phyloP scores from a whole-genome alignment of 495 filamentous ascomycete genomes.

The Achaetomiella virescens region DNA sequence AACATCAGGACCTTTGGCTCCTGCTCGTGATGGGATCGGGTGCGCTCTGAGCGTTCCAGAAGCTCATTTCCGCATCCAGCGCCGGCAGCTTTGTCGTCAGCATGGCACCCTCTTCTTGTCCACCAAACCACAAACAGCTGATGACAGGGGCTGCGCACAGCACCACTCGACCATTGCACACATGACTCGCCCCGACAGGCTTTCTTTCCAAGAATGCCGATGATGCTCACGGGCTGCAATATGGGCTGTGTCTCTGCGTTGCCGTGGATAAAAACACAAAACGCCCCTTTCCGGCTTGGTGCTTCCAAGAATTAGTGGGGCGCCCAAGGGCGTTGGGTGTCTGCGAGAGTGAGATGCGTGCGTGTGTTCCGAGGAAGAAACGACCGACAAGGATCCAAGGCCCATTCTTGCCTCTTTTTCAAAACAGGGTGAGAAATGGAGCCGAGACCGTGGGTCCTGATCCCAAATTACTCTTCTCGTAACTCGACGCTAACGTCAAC shows the following conservation, averaged over 20 bases:
- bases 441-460: neutral
- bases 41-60: neutral
- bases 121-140: neutral
- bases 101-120: neutral
- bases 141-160: neutral
- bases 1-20: neutral
- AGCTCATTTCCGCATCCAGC: neutral
- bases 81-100: slow-evolving; percentile 4
- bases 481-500: no score
- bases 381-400: neutral
- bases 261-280: neutral
- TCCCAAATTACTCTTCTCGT: neutral
- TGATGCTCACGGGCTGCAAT: neutral
- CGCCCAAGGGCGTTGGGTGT: no score
- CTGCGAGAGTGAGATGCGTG: neutral
- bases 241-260: neutral
- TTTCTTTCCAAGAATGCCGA: neutral
- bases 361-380: neutral
- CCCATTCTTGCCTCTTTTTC: neutral
- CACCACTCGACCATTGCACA: neutral
- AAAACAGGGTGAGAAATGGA: neutral
- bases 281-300: neutral
- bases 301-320: slow-evolving; percentile 3
- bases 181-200: neutral
- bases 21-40: neutral